Evolutionary conservation across 305 asterid species (phyloP).

Genomic region (Galium porrigens): DNA sequence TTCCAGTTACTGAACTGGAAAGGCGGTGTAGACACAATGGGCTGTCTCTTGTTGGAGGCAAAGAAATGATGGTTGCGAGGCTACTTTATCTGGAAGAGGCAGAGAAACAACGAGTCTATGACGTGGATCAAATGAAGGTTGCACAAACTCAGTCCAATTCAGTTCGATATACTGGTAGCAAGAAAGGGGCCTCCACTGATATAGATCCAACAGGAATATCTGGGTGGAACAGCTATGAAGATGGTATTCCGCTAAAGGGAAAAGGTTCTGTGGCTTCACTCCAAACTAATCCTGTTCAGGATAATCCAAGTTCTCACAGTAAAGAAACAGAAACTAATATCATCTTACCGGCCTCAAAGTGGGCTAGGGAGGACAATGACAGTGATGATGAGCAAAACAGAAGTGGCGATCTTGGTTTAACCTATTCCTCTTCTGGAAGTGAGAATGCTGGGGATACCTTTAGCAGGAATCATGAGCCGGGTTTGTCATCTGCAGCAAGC

Average conservation of each 20-base stretch:
- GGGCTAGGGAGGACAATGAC: slow-evolving; percentile 85
- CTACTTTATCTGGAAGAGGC: slow-evolving; percentile 88
- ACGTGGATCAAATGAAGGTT: slow-evolving; percentile 55
- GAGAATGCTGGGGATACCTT: slow-evolving; percentile 53
- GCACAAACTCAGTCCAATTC: slow-evolving; percentile 48
- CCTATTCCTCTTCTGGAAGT: slow-evolving; percentile 90
- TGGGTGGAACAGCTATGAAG: slow-evolving; percentile 42
- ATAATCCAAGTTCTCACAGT: slow-evolving; percentile 20
- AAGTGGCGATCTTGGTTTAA: slow-evolving; percentile 61
- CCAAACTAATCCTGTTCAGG: slow-evolving; percentile 25
- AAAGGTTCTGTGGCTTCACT: slow-evolving; percentile 29
- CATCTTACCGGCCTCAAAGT: slow-evolving; percentile 71
- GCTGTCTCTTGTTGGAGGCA: slow-evolving; percentile 73
- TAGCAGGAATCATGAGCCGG: slow-evolving; percentile 34
- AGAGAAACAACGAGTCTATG: slow-evolving; percentile 67
- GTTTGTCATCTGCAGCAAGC: slow-evolving; percentile 42
- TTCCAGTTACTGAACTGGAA: slow-evolving; percentile 72
- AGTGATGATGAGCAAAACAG: slow-evolving; percentile 62
- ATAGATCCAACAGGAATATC: slow-evolving; percentile 31
- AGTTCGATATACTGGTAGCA: slow-evolving; percentile 35
- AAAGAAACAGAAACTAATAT: slow-evolving; percentile 44
- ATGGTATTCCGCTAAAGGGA: slow-evolving; percentile 30
- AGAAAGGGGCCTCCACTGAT: slow-evolving; percentile 38
- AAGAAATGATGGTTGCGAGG: slow-evolving; percentile 91
- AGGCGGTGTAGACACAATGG: slow-evolving; percentile 90